Conservation (phyloP, 1,139 yeast species). For the Candida sanyaensis region DNA sequence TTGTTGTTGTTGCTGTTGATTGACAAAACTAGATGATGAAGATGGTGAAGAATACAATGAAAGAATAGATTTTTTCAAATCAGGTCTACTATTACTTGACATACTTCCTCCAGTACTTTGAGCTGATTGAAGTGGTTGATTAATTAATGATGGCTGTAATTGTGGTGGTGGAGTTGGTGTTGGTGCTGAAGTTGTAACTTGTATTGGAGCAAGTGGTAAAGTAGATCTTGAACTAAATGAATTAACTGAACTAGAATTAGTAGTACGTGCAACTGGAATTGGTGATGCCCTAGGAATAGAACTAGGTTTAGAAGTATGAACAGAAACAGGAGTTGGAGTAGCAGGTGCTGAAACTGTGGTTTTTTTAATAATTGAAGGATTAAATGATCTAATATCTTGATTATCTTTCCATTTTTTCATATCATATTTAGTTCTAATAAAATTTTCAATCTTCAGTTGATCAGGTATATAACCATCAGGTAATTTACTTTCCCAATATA, state of each 20-base stretch:
- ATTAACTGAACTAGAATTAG: background rate
- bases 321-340: conserved; percentile 2
- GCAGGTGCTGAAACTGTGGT: conserved; percentile 6
- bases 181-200: conserved; percentile 1
- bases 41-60: conserved; percentile 82
- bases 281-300: background rate
- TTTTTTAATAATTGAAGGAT: background rate
- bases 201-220: background rate
- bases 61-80: conserved; percentile 85
- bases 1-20: conserved; percentile 19
- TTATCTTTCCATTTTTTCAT: conserved; percentile 78
- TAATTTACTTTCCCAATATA: conserved; percentile 79
- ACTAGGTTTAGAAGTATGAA: conserved; percentile 1
- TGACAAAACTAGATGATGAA: conserved; percentile 35
- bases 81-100: conserved; percentile 42
- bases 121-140: conserved; percentile 22
- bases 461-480: conserved; percentile 77
- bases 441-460: conserved; percentile 82
- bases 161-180: conserved; percentile 12
- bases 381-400: conserved; percentile 1
- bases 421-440: conserved; percentile 89
- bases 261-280: background rate
- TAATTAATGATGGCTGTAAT: background rate
- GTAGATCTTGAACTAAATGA: background rate
- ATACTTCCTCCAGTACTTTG: conserved; percentile 40